Evolutionary conservation across 371 early-diverging fungal species (phyloP), one percentile per base, ranked within the genome.

Genomic region (Chytridium lagenaria): DNA sequence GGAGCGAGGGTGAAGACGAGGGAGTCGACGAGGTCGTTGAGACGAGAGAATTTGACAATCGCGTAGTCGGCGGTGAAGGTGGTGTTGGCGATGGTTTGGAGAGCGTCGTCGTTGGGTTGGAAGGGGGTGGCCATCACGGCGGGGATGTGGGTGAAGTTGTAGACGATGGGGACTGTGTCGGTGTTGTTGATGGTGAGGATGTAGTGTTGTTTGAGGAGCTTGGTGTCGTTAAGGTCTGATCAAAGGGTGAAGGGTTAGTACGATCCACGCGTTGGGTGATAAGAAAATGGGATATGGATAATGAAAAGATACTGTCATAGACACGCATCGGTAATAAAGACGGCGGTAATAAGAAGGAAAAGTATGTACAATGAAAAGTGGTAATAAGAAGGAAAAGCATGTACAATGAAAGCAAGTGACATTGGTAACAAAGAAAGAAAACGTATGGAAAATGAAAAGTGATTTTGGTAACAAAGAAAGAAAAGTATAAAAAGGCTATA

Each of bases 101-200:
- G 39, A 10, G 34, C 30, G 67, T 74, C 75, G 50, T 67, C 63
- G 1, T 69, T 69, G 15, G 22, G 38, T 22, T 52, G 39, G 49
- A 49, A 30, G 19, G 23, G 16, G 38, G 49, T 67, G 68, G 64
- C 68, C 44, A 66, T 36, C 22, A 67, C 71, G n/a, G 77, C 70
- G 55, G 50, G 69, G 44, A 76, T 44, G 74, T 87, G 86, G 1
- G 74, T 59, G 10, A 91, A 68, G 22, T 59, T 77, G 78, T 88
- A 92, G n/a, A 44, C 19, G 52, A 68, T n/a, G 22, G 55, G 37
- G 91, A 76, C 59, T 81, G 83, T 19, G 33, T 26, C 63, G 12
- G 36, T 3, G 63, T 63, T 63, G 31, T 26, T 3, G 36, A 63
- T 63, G 63, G 30, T 63, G 10, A 63, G 23, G 16, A 10, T 37